Base-by-base conservation (phyloP, 495 filamentous ascomycete genomes). In the Penicillium herquei region DNA sequence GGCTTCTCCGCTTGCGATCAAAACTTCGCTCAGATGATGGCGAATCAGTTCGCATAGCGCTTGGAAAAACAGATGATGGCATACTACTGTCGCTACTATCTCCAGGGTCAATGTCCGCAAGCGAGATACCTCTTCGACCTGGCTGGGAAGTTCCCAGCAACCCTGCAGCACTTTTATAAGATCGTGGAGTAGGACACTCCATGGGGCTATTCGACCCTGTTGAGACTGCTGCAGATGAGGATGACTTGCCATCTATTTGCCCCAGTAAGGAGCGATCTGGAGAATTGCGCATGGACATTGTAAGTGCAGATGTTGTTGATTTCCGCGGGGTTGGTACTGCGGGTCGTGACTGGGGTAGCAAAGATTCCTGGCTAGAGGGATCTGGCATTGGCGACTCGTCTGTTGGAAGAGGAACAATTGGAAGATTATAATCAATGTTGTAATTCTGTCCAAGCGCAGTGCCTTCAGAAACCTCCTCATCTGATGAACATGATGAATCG, bases 161-260 rank as follows among this genome's bases (percentile, higher is more conserved):
- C 37, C 76, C 82, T 21, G 85, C 77, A 39, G 80, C 79, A 51
- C 89, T 90, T 35, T 84, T 84, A 57, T 94, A 86, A 3, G 92
- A 98, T 56, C 90, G 85, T 11, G 94, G 94, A 18, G 94, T 98
- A 17, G 89, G 89, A 49, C 88, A 91, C 74, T 95, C 92, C 74
- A 87, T 84, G 2, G 94, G 94, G 62, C 95, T 98, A 60, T 84
- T 95, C 2, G 95, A 95, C 55, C 90, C 82, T 0, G 82, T 86
- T 1, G 95, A 89, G 14, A 80, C 75, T 16, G 83, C 84, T 34
- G 77, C 75, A 7, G 87, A 89, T 1, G 87, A 86, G 6, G 75
- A 72, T 55, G 82, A 76, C 26, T 77, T 71, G 34, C 75, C 75
- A 8, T 68, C 63, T 14, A 11, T 46, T 42, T 70, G 68, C 9